Base-by-base conservation (phyloP, 2,329 filamentous ascomycete genomes). In the Sporothrix mexicana region DNA sequence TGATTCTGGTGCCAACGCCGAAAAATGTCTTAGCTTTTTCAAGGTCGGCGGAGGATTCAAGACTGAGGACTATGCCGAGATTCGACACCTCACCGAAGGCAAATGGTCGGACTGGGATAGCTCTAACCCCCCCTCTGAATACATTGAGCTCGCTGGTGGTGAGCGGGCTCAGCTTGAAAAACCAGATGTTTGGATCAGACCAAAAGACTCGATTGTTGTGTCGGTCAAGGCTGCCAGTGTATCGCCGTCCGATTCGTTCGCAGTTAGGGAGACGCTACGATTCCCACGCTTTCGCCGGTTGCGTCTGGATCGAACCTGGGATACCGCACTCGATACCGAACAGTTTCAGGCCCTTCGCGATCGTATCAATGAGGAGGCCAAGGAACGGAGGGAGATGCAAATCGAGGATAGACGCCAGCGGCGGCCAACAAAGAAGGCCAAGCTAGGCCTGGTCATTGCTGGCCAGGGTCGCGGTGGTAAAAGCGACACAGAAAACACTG, bases 31-130 rank as follows among this genome's bases (percentile, higher is more conserved):
- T 77, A 97, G 94, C n/a, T 98, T 99, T 83, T 97, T 95, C 86
- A 98, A 96, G 81, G 96, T 99, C 17, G 96, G 96, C n/a, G 96
- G 96, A 70, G 96, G 96, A 0, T 95, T 98, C 80, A 90, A 88
- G 15, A 91, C 90, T 0, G 89, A 92, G 70, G 96, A 99, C 78
- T 98, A 97, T 79, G 90, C 92, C 0, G 89, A 92, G 73, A 91
- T 99, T 62, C 87, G 90, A 5, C 93, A 97, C 78, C 87, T 90
- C 30, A 98, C 95, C 0, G 93, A 97, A 73, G 94, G 93, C 5
- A 97, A 97, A 80, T 99, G 96, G 96, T 86, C 87, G 13, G 88
- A 93, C 45, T 99, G 94, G 94, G 91, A 98, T 80, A 79, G 85
- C 0, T 91, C 89, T 76, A 91, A 88, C 57, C 94, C 95, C 1